A percentile compares a stretch with the other conserved stretches of the same genome.
Evolutionary conservation across 768 basidiomycete species (phyloP).

Genomic region (Kwoniella dendrophila): DNA sequence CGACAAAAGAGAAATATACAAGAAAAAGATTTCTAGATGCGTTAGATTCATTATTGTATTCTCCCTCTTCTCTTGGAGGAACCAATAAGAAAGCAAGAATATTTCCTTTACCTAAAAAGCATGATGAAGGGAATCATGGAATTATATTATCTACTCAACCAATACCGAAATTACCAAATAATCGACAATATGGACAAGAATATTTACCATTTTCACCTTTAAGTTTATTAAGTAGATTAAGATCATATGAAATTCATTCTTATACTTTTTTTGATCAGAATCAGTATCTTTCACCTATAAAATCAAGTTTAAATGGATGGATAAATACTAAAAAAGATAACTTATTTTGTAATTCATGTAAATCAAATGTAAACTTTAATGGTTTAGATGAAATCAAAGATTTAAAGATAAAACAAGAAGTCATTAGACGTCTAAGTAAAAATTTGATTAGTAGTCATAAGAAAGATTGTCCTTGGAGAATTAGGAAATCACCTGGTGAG

Average conservation of each 20-base stretch:
- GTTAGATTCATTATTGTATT: slow-evolving; percentile 26
- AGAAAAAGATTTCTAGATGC: slow-evolving; percentile 32
- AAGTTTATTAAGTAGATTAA: slow-evolving; percentile 32
- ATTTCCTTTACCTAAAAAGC: slow-evolving; percentile 15
- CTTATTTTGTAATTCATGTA: slow-evolving; percentile 32
- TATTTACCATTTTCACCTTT: slow-evolving; percentile 41
- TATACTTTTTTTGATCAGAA: slow-evolving; percentile 21
- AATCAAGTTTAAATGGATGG: slow-evolving; percentile 36
- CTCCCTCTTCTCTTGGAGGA: neutral
- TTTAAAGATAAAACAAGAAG: slow-evolving; percentile 29
- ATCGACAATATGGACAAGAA: slow-evolving; percentile 3
- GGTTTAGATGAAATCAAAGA: slow-evolving; percentile 33
- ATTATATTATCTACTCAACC: slow-evolving; percentile 30
- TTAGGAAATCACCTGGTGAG: slow-evolving; percentile 29
- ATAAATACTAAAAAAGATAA: slow-evolving; percentile 15
- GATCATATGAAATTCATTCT: slow-evolving; percentile 27
- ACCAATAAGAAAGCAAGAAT: slow-evolving; percentile 22
- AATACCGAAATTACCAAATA: slow-evolving; percentile 28
- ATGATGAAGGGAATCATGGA: too few species aligned
- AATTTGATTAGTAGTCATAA: slow-evolving; percentile 28
- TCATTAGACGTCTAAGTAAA: slow-evolving; percentile 28
- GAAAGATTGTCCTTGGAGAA: slow-evolving; percentile 38
- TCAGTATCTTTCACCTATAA: slow-evolving; percentile 17
- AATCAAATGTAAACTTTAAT: slow-evolving; percentile 12
- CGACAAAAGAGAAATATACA: slow-evolving; percentile 5